Evolutionary conservation across 352 stramenopile species (phyloP).

Genomic region (Phytophthora niederhauseri): DNA sequence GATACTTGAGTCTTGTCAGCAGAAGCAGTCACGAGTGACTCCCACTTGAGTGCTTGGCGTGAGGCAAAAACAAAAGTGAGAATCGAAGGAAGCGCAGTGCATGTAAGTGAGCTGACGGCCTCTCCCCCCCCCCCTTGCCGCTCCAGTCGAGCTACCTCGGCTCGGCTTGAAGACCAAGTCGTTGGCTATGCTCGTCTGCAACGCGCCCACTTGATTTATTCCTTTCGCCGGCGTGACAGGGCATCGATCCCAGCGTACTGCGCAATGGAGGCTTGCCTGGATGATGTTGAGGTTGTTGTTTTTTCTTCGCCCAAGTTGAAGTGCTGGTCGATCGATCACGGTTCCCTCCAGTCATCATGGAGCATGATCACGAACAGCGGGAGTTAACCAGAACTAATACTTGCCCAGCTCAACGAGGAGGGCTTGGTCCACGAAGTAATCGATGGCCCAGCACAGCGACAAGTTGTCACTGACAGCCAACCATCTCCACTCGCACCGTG

Average conservation of each 20-base stretch:
- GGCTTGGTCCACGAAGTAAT: constrained; percentile 9
- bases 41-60: constrained; percentile 7
- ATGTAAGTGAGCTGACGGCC: too few species aligned
- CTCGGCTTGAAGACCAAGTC: background rate
- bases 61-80: constrained; percentile 36
- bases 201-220: constrained; percentile 28
- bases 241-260: constrained; percentile 5
- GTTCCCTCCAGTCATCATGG: constrained; percentile 11
- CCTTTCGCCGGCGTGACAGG: background rate
- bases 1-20: background rate
- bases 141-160: background rate
- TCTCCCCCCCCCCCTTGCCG: too few species aligned
- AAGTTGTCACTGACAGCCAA: background rate
- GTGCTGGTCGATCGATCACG: background rate
- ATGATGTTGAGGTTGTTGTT: constrained; percentile 5
- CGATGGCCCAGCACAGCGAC: constrained; percentile 13
- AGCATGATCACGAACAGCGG: constrained; percentile 24
- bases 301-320: constrained; percentile 18
- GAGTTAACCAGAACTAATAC: constrained; percentile 22
- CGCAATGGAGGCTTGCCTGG: background rate
- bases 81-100: background rate
- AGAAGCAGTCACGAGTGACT: background rate
- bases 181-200: background rate
- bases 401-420: background rate
- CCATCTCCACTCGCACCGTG: background rate